Conservation (phyloP, 306 rosid species). For the Inga laurina region DNA sequence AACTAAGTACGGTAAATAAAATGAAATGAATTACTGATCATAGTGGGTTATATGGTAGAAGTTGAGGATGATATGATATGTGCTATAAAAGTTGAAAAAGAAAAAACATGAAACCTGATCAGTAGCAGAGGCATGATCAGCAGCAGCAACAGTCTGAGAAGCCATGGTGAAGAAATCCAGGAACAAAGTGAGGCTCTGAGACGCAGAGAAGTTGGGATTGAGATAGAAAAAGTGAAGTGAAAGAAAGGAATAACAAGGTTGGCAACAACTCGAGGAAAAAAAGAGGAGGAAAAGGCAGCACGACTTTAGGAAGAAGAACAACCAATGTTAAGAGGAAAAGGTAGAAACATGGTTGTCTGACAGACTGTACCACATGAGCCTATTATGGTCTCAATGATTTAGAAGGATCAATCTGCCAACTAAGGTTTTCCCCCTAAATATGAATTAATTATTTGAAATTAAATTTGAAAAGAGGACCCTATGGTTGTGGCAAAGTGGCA, state of each 20-base stretch:
- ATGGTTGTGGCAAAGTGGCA: conserved; percentile 49
- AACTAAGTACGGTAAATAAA: background rate
- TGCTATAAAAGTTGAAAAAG: background rate
- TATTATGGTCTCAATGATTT: conserved; percentile 66
- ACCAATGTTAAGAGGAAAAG: conserved; percentile 31
- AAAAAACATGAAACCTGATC: conserved; percentile 47
- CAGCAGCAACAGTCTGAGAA: conserved; percentile 44
- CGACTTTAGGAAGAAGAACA: conserved; percentile 41
- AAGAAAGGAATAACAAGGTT: conserved; percentile 56
- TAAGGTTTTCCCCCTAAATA: conserved; percentile 34
- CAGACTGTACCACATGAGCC: conserved; percentile 73
- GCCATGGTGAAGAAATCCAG: conserved; percentile 49
- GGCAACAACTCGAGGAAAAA: conserved; percentile 57
- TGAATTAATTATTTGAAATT: background rate
- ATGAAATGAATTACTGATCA: background rate
- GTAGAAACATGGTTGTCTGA: conserved; percentile 56
- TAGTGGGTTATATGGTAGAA: background rate
- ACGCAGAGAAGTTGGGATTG: conserved; percentile 23
- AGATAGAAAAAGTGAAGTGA: conserved; percentile 34
- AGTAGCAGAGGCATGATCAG: conserved; percentile 43
- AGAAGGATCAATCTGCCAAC: conserved; percentile 46
- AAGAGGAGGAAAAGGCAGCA: conserved; percentile 39
- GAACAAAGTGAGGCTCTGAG: conserved; percentile 24
- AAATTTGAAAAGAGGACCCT: conserved; percentile 39
- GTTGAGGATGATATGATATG: conserved; percentile 25